phyloP scores from a whole-genome alignment of 306 rosid genomes.

The Mimosa pudica region DNA sequence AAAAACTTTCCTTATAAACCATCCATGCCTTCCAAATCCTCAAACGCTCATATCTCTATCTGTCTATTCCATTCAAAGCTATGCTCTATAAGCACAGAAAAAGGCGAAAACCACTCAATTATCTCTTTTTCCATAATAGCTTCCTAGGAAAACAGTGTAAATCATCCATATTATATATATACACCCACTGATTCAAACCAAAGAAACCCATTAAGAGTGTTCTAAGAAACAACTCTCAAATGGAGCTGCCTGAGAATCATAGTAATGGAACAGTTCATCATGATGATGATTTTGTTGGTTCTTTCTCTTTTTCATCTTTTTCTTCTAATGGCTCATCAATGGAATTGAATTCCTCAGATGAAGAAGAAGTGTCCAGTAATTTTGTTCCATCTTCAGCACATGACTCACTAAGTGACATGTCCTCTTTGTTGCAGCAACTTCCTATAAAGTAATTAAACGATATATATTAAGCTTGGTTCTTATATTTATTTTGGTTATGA shows the following conservation, averaged over 20 bases:
- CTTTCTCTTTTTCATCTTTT: slow-evolving; percentile 23
- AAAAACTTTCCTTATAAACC: slow-evolving; percentile 32
- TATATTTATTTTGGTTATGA: background rate
- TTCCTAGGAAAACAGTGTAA: background rate
- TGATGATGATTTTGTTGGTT: slow-evolving; percentile 27
- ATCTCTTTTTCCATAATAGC: too few relatives aligned
- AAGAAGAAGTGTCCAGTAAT: slow-evolving; percentile 24
- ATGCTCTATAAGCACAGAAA: background rate
- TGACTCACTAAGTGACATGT: slow-evolving; percentile 43
- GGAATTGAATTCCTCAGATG: slow-evolving; percentile 32
- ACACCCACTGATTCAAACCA: background rate
- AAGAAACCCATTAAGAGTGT: background rate
- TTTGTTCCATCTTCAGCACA: slow-evolving; percentile 18
- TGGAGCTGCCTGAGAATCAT: slow-evolving; percentile 24
- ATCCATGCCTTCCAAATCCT: slow-evolving; percentile 17
- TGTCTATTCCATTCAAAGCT: slow-evolving; percentile 28
- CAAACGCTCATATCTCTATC: background rate
- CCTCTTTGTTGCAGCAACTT: slow-evolving; percentile 48
- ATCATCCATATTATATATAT: background rate
- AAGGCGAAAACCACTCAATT: background rate
- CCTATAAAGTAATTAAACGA: slow-evolving; percentile 39
- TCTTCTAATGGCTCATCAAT: slow-evolving; percentile 12
- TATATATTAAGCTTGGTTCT: background rate
- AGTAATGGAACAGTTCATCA: background rate
- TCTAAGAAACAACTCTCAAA: background rate